phyloP scores from a whole-genome alignment of 2,329 filamentous ascomycete species.

The Periconia macrospinosa region DNA sequence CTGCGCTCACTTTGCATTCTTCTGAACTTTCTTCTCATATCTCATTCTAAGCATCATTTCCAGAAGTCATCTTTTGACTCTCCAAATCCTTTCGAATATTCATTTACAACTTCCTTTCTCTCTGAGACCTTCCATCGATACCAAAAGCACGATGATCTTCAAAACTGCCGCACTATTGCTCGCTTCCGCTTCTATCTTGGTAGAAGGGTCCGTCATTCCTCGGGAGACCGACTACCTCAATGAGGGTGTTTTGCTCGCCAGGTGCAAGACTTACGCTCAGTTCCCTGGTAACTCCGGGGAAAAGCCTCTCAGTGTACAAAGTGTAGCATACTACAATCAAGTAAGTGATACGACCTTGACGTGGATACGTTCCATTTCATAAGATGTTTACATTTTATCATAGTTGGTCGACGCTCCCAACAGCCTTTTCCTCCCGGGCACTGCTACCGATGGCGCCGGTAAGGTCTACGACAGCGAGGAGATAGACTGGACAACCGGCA shows the following conservation, averaged over 20 bases:
- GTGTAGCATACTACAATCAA: not conserved
- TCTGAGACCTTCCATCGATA: too few relatives aligned
- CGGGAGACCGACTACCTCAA: not conserved
- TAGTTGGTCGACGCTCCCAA: not conserved
- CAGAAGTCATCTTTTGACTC: too few relatives aligned
- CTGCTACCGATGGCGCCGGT: not conserved
- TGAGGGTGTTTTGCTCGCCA: not conserved
- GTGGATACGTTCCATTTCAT: not conserved
- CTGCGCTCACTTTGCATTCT: too few relatives aligned
- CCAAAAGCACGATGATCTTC: constrained; percentile 5
- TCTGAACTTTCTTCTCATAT: too few relatives aligned
- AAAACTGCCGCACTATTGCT: constrained; percentile 10
- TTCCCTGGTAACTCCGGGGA: not conserved
- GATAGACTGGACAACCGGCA: not conserved
- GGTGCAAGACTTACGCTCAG: not conserved
- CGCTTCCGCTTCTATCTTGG: not conserved
- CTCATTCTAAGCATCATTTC: too few relatives aligned
- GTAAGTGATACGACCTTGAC: not conserved
- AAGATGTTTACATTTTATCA: not conserved
- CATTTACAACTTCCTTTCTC: too few relatives aligned
- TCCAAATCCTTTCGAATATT: too few relatives aligned
- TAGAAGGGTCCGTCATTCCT: not conserved
- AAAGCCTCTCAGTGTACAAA: not conserved
- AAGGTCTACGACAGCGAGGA: not conserved
- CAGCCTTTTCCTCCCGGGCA: not conserved